These are phyloP conservation scores for Yamadazyma takamatsuzukensis DNA, from an alignment of 805 yeast genomes.

Conservation along the genomic window DNA sequence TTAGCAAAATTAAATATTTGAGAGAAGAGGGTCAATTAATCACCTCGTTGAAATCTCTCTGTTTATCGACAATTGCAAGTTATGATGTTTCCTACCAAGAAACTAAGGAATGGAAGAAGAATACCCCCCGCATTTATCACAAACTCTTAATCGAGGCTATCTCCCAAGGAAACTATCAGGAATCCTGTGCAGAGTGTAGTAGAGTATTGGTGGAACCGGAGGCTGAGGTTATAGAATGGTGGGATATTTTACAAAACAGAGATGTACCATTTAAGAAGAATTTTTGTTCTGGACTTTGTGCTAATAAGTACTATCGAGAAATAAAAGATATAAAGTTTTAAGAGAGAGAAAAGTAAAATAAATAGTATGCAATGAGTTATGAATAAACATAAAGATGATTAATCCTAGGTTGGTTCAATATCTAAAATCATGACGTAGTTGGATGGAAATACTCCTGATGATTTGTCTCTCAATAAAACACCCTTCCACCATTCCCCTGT, in stretches of 20 bases:
- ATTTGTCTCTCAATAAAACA: conserved; percentile 20
- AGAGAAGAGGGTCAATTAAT: conserved; percentile 18
- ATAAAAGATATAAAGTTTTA: conserved; percentile 4
- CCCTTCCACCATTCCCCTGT: conserved; percentile 38
- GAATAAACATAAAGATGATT: background rate
- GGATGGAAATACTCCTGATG: conserved; percentile 24
- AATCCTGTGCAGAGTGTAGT: conserved; percentile 51
- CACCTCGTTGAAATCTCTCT: conserved; percentile 46
- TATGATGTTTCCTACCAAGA: conserved; percentile 56
- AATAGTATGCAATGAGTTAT: conserved; percentile 1
- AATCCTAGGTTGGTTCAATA: too few relatives aligned
- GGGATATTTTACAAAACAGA: conserved; percentile 54
- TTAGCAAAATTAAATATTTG: conserved; percentile 26
- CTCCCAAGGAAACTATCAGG: conserved; percentile 48
- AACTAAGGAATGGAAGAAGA: conserved; percentile 49
- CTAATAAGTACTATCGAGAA: conserved; percentile 23
- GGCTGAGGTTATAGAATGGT: conserved; percentile 63
- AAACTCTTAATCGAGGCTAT: conserved; percentile 47
- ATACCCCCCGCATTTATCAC: conserved; percentile 45
- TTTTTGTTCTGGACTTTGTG: conserved; percentile 54
- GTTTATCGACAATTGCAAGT: conserved; percentile 45
- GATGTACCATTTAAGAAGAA: conserved; percentile 50
- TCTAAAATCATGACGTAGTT: conserved; percentile 22
- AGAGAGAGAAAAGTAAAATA: too few relatives aligned
- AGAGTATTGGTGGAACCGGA: conserved; percentile 49